Percentiles rank a stretch among this genome's conserved stretches.
These are phyloP conservation scores for Dionaea muscipula DNA, from an alignment of 179 eudicot genomes.

Conservation along the genomic window DNA sequence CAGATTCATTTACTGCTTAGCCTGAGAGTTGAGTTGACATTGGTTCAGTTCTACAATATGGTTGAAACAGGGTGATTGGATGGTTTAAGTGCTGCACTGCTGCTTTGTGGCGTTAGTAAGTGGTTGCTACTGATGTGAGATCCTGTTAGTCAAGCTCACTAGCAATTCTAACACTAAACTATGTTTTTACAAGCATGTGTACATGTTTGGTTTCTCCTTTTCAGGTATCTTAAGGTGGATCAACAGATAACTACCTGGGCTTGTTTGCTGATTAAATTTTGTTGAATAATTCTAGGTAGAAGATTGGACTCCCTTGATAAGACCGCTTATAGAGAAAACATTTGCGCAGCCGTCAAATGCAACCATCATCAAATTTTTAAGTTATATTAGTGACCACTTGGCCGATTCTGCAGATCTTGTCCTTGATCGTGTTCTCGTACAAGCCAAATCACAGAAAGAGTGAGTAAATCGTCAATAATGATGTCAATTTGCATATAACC, in stretches of 20 bases:
- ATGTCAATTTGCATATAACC: not conserved
- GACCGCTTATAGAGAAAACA: slow-evolving; percentile 62
- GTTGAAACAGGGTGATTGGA: too few relatives aligned
- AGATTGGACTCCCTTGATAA: slow-evolving; percentile 49
- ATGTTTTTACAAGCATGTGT: too few relatives aligned
- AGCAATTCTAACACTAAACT: too few relatives aligned
- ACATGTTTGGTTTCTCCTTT: too few relatives aligned
- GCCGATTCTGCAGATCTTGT: slow-evolving; percentile 50
- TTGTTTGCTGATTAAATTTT: not conserved
- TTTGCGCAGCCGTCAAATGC: slow-evolving; percentile 73
- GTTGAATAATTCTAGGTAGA: slow-evolving; percentile 27
- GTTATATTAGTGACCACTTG: slow-evolving; percentile 50
- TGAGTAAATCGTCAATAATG: slow-evolving; percentile 21
- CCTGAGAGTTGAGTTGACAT: too few relatives aligned
- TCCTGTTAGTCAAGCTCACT: too few relatives aligned
- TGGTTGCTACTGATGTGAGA: too few relatives aligned
- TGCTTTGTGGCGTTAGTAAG: too few relatives aligned
- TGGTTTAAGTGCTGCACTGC: too few relatives aligned
- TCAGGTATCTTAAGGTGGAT: too few relatives aligned
- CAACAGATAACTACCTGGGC: not conserved
- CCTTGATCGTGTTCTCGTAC: slow-evolving; percentile 33
- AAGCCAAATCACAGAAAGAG: slow-evolving; percentile 32
- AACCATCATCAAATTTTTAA: slow-evolving; percentile 43
- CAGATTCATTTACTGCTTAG: too few relatives aligned
- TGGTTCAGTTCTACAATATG: too few relatives aligned